Percentiles rank a stretch among this genome's conserved stretches.
phyloP scores from a whole-genome alignment of 495 filamentous ascomycete species.

The Talaromyces thailandensis region DNA sequence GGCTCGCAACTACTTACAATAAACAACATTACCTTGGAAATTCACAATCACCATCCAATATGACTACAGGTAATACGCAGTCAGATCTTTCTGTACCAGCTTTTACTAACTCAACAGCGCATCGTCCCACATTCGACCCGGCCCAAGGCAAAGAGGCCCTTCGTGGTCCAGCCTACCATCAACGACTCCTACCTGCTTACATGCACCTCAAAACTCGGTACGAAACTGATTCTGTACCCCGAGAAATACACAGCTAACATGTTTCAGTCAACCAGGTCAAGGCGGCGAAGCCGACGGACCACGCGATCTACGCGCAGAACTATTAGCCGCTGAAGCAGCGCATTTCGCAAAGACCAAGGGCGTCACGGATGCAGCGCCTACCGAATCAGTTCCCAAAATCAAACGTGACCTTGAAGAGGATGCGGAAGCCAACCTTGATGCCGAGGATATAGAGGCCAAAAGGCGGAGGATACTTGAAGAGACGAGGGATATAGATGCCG shows the following conservation, averaged over 20 bases:
- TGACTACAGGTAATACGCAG: slow-evolving; percentile 54
- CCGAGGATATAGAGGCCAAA: slow-evolving; percentile 76
- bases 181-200: slow-evolving; percentile 87
- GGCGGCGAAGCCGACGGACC: slow-evolving; percentile 66
- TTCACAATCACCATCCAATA: slow-evolving; percentile 14
- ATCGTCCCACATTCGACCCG: slow-evolving; percentile 90
- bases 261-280: slow-evolving; percentile 67
- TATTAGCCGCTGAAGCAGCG: slow-evolving; percentile 77
- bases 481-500: slow-evolving; percentile 82
- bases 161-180: slow-evolving; percentile 90
- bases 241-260: slow-evolving; percentile 11
- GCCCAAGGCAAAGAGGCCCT: slow-evolving; percentile 92
- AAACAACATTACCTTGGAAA: neutral
- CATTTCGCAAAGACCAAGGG: slow-evolving; percentile 82
- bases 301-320: slow-evolving; percentile 84
- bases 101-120: slow-evolving; percentile 29
- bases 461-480: slow-evolving; percentile 81
- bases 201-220: slow-evolving; percentile 84
- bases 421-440: slow-evolving; percentile 23
- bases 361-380: slow-evolving; percentile 29
- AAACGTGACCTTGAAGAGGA: slow-evolving; percentile 62
- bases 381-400: slow-evolving; percentile 26
- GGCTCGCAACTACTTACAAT: neutral
- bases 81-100: slow-evolving; percentile 15
- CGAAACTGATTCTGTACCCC: neutral